Evolutionary conservation across 2,329 filamentous ascomycete genomes (phyloP).

Genomic region (Lecanoromycetidae sp.): DNA sequence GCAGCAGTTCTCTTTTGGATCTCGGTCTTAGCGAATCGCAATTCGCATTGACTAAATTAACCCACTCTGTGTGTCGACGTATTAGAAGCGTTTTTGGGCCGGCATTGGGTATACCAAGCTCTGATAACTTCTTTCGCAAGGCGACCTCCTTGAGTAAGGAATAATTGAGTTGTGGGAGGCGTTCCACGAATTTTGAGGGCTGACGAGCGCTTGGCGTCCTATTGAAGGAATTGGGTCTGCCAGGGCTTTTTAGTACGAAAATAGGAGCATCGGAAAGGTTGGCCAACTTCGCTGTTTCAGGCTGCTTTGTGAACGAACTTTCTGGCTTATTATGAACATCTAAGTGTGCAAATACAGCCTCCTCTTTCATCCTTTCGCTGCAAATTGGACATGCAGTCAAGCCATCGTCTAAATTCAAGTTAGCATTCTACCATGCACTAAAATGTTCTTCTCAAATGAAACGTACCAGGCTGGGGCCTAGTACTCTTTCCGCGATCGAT

Average conservation of each 20-base stretch:
- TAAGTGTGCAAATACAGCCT: constrained; percentile 66
- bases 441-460: neutral
- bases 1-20: constrained; percentile 56
- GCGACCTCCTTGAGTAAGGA: constrained; percentile 68
- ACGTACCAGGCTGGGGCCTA: constrained; percentile 14
- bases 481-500: constrained; percentile 33
- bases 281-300: neutral
- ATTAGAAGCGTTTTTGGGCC: constrained; percentile 62
- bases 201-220: constrained; percentile 12
- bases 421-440: neutral
- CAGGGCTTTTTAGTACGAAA: neutral
- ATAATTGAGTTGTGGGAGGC: constrained; percentile 73
- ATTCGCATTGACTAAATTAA: constrained; percentile 94
- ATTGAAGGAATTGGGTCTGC: neutral
- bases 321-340: constrained; percentile 45
- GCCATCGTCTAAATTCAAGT: constrained; percentile 49
- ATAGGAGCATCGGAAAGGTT: neutral
- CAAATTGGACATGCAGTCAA: constrained; percentile 79
- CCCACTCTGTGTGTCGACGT: constrained; percentile 78
- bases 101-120: constrained; percentile 62
- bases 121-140: constrained; percentile 67
- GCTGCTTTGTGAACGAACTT: neutral
- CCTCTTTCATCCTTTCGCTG: constrained; percentile 62
- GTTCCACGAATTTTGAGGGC: constrained; percentile 39
- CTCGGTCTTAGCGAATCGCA: constrained; percentile 71